A percentile compares a stretch with the other conserved stretches of the same genome.
Evolutionary conservation across 1,284 basidiomycete species (phyloP).

Genomic region (Sporisorium scitamineum): DNA sequence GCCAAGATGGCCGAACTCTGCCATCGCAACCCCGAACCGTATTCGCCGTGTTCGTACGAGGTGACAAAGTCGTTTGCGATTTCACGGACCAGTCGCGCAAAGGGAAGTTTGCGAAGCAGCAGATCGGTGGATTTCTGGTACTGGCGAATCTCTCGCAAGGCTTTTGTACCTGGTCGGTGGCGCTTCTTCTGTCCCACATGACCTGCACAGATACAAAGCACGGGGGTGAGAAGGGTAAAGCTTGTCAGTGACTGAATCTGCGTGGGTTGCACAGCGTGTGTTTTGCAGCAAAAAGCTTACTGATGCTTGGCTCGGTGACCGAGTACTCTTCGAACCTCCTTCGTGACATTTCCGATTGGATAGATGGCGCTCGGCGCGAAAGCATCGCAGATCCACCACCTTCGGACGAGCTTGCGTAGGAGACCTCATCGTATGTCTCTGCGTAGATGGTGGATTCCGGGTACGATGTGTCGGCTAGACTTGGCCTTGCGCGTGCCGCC

Average conservation of each 20-base stretch:
- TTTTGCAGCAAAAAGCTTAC: constrained; percentile 13
- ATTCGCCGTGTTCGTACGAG: constrained; percentile 60
- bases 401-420: constrained; percentile 50
- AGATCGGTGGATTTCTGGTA: constrained; percentile 68
- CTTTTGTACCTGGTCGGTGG: constrained; percentile 67
- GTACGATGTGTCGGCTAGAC: constrained; percentile 40
- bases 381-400: constrained; percentile 52
- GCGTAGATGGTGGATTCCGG: constrained; percentile 39
- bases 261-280: not conserved
- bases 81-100: constrained; percentile 67
- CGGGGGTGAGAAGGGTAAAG: not conserved
- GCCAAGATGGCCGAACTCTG: constrained; percentile 67
- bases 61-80: constrained; percentile 68
- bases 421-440: constrained; percentile 42
- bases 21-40: constrained; percentile 64
- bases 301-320: constrained; percentile 45
- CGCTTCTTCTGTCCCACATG: constrained; percentile 47
- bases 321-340: constrained; percentile 45
- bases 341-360: constrained; percentile 36
- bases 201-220: constrained; percentile 16
- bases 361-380: constrained; percentile 43
- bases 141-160: constrained; percentile 66
- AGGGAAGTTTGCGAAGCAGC: constrained; percentile 66
- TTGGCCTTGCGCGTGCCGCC: constrained; percentile 26
- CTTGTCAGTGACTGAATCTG: not conserved